These are phyloP conservation scores for Cryphonectria radicalis DNA, from an alignment of 2,329 filamentous ascomycete species.

Conservation along the genomic window DNA sequence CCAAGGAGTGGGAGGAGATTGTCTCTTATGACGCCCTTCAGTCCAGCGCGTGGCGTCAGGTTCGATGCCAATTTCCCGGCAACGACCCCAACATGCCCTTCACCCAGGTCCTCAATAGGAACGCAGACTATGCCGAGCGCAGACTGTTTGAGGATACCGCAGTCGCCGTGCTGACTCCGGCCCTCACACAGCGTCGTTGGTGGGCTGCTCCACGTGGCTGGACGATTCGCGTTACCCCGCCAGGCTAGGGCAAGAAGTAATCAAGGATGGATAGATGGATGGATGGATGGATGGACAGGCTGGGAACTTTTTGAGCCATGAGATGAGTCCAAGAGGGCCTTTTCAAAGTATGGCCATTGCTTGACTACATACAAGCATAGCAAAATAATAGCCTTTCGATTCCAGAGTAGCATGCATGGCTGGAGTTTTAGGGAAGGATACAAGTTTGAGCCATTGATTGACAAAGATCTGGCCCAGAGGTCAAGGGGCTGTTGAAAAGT, in stretches of 20 bases:
- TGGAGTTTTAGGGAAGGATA: not conserved
- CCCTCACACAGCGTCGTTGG: constrained; percentile 2
- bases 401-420: not conserved
- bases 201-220: not conserved
- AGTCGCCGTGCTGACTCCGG: not conserved
- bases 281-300: not conserved
- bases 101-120: not conserved
- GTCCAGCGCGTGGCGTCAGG: not conserved
- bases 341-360: not conserved
- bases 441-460: not conserved
- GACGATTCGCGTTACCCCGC: not conserved
- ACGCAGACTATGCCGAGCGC: not conserved
- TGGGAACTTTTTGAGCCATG: not conserved
- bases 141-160: not conserved
- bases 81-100: not conserved
- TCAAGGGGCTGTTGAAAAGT: not conserved
- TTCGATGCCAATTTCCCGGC: not conserved
- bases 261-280: not conserved
- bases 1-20: not conserved
- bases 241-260: not conserved
- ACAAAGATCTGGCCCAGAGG: not conserved
- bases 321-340: not conserved
- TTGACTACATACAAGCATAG: not conserved
- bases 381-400: too few species aligned
- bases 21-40: not conserved